A percentile compares a stretch with the other conserved stretches of the same genome.
Evolutionary conservation across 306 rosid species (phyloP).

Genomic region (Acacia confusa): DNA sequence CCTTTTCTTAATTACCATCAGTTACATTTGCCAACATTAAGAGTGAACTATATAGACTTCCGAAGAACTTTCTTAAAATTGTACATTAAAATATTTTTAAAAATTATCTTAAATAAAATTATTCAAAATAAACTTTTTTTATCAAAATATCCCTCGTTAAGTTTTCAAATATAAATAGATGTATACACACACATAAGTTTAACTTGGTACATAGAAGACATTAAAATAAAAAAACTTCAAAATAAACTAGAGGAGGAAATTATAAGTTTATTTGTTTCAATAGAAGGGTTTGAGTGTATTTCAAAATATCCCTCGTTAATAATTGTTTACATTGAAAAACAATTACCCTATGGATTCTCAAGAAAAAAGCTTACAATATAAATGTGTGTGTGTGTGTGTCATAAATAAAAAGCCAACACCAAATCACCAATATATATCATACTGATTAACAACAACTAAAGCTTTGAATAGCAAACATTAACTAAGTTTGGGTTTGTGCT

Average conservation of each 20-base stretch:
- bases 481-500: too few relatives aligned
- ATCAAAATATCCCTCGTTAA: background rate
- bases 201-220: background rate
- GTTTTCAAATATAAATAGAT: background rate
- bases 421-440: background rate
- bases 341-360: background rate
- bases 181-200: too few relatives aligned
- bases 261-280: too few relatives aligned
- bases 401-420: too few relatives aligned
- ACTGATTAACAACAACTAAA: too few relatives aligned
- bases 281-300: background rate
- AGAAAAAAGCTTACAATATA: background rate
- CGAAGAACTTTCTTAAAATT: background rate
- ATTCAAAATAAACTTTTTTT: too few relatives aligned
- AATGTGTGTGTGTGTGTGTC: too few relatives aligned
- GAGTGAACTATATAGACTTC: background rate
- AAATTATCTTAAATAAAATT: background rate
- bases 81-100: background rate
- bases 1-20: background rate
- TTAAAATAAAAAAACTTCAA: too few relatives aligned
- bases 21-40: background rate
- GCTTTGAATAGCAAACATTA: too few relatives aligned
- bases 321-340: too few relatives aligned
- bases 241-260: background rate
- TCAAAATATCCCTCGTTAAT: too few relatives aligned